Base-by-base conservation (phyloP, 768 basidiomycete genomes). In the Tulasnella sp. region DNA sequence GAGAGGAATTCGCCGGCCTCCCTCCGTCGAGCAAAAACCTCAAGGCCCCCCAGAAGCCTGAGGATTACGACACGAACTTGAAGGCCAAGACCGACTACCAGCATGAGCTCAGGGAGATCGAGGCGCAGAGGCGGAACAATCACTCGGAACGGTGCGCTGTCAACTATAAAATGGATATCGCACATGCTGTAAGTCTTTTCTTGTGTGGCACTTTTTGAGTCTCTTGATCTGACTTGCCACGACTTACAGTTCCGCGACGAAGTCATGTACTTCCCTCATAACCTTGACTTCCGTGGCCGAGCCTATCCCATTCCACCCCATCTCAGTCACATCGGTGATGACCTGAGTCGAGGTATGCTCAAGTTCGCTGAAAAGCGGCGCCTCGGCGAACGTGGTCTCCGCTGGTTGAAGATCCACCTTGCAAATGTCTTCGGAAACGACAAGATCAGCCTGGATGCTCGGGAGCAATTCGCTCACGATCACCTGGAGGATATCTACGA, bases 81-180 rank as follows among this genome's bases (percentile, higher is more conserved):
- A 83, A 87, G 81, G 85, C 86, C 74, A 83, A 88, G 84, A 82
- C 87, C 79, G 79, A 88, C 19, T 91, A 89, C 80, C 80, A 90
- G 19, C 84, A 85, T 75, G 85, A 89, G 31, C 84, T 91, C 79
- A 90, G 88, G 81, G 79, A 81, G 37, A 88, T 88, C 81, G 81
- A 85, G 11, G 87, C 91, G 77, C 82, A 80, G 29, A 93, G 90
- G 83, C 90, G 91, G 25, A 91, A 89, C 80, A 94, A 93, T 79
- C 96, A 97, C 82, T 93, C 93, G 3, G 93, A 96, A 64, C 86
- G 97, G 58, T 99, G 97, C 82, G 93, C 87, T 81, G 90, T 96
- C 68, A 99, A 98, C 82, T 98, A 98, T 83, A 97, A 96, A 82
- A 90, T 99, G 76, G 97, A 99, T 84, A 97, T 98, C 80, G 96